Evolutionary conservation across 2,329 filamentous ascomycete species (phyloP).

Genomic region (Tricladium varicosporioides): DNA sequence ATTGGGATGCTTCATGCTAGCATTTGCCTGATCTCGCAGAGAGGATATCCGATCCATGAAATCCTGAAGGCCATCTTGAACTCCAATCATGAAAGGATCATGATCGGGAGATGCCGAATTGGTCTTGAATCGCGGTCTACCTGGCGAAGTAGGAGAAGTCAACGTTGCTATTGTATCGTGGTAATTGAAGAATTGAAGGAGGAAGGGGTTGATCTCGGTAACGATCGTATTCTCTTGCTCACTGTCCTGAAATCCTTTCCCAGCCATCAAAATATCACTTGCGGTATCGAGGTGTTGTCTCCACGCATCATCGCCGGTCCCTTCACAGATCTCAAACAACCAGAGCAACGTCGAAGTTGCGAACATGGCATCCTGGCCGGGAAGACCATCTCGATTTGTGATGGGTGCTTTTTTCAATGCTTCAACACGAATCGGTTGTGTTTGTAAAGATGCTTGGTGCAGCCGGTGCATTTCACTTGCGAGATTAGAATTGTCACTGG

Average conservation of each 20-base stretch:
- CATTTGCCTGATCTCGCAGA: conserved; percentile 13
- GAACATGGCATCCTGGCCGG: conserved; percentile 9
- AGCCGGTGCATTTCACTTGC: conserved; percentile 13
- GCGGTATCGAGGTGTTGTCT: conserved; percentile 18
- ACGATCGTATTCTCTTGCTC: not conserved
- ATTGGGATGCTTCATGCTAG: not conserved
- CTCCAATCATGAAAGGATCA: conserved; percentile 14
- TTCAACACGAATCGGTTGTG: conserved; percentile 13
- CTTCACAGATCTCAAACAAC: conserved; percentile 24
- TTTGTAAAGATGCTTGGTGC: conserved; percentile 9
- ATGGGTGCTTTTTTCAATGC: not conserved
- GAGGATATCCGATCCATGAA: conserved; percentile 21
- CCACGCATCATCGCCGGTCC: conserved; percentile 15
- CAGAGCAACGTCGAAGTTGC: conserved; percentile 21
- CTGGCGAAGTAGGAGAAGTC: conserved; percentile 4
- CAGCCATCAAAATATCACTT: conserved; percentile 9
- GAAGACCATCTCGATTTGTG: not conserved
- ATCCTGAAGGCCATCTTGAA: conserved; percentile 18
- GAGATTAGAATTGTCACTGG: not conserved
- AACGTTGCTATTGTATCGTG: conserved; percentile 23
- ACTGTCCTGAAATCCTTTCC: not conserved
- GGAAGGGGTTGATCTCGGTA: conserved; percentile 20
- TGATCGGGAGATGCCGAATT: not conserved
- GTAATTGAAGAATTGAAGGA: conserved; percentile 26
- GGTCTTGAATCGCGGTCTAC: conserved; percentile 7